A percentile compares a stretch with the other conserved stretches of the same genome.
These are phyloP conservation scores for Sequoia sempervirens DNA, from an alignment of 75 land plant species.

Conservation along the genomic window DNA sequence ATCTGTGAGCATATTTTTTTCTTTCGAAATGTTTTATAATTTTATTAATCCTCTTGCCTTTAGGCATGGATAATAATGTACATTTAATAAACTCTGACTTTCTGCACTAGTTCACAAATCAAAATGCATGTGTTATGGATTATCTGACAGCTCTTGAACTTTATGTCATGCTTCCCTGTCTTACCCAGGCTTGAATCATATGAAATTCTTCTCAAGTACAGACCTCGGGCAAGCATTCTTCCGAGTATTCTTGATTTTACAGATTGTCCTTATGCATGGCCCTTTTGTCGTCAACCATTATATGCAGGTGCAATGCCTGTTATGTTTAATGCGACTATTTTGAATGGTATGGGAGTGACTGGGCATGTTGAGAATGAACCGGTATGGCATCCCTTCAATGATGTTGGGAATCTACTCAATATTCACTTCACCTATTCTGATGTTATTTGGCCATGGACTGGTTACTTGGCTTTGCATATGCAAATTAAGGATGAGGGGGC, in stretches of 20 bases:
- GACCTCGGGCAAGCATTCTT: conserved; percentile 88
- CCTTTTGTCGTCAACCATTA: conserved; percentile 94
- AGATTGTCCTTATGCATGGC: conserved; percentile 92
- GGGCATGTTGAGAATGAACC: conserved; percentile 80
- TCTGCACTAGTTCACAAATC: neutral
- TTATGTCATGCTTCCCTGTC: conserved; percentile 4
- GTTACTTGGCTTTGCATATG: conserved; percentile 80
- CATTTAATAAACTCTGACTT: neutral
- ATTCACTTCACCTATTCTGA: conserved; percentile 77
- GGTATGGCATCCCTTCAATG: conserved; percentile 68
- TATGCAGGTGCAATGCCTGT: conserved; percentile 98
- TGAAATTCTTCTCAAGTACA: conserved; percentile 71
- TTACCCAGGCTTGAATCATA: conserved; percentile 75
- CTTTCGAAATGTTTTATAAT: neutral
- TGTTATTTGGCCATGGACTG: conserved; percentile 99
- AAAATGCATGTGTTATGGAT: neutral
- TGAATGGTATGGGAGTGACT: conserved; percentile 97
- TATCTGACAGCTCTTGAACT: neutral
- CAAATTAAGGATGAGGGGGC: conserved; percentile 86
- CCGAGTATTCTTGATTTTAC: conserved; percentile 74
- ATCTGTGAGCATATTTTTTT: conserved; percentile 64
- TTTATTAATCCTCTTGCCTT: conserved; percentile 3
- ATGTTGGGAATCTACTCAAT: conserved; percentile 69
- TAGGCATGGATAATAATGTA: neutral
- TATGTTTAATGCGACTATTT: conserved; percentile 91